Evolutionary conservation across 2,329 filamentous ascomycete species (phyloP), one percentile per base, ranked within the genome.

Genomic region (Fusarium zealandicum): DNA sequence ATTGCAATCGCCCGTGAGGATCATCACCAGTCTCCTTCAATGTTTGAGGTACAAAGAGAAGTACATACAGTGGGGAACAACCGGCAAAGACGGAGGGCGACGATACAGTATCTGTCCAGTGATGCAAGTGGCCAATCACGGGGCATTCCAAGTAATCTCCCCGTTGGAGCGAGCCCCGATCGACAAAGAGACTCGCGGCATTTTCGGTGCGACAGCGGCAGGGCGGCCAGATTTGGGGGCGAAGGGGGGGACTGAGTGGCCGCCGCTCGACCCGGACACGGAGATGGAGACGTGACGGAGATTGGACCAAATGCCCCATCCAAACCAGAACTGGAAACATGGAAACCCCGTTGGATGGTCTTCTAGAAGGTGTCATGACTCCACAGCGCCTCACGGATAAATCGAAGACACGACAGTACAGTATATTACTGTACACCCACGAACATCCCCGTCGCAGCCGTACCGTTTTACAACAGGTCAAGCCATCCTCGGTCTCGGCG

Each of bases 351-450:
- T 44, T 6, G 32, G 32, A 45, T 59, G 22, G 31, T 54, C 45
- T 67, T 67, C 65, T 66, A 67, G 65, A 67, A 67, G 54, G 52
- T 35, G 35, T 49, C 28, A 32, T 32, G 51, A 47, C 48, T n/a
- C 47, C 54, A 54, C 55, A 33, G 38, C 43, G 35, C 31, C 42
- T 51, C 39, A 44, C 46, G 40, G 45, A 40, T 49, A 25, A 25
- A 8, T 8, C 7, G 20, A 5, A 25, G 6, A 25, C 22, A 25
- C 22, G 9, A 25, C 6, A 25, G 20, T 20, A 20, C 20, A 25
- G 22, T 25, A 25, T 8, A n/a, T n/a, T n/a, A n/a, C n/a, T n/a
- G 6, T 25, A 25, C 22, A 25, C 9, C 22, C 22, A 25, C 22
- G 20, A 20, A 20, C 20, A 20, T 4, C 6, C 20, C 20, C 6